Conservation (phyloP, 2,329 filamentous ascomycete genomes). For the Colletotrichum orchidophilum region DNA sequence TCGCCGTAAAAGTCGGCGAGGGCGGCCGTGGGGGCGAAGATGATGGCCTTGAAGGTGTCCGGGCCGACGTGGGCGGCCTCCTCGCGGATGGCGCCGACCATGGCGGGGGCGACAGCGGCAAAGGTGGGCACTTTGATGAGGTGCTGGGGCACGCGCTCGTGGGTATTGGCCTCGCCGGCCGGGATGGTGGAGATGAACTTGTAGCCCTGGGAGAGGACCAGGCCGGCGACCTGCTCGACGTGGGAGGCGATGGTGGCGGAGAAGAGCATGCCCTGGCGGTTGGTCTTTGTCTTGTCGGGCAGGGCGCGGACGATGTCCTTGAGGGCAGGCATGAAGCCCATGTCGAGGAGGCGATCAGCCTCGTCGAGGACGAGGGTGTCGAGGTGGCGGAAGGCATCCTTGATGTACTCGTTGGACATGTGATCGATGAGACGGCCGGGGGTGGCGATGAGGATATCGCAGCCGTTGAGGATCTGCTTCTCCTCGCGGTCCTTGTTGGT, state of each 20-base stretch:
- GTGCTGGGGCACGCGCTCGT: conserved; percentile 79
- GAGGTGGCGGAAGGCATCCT: conserved; percentile 72
- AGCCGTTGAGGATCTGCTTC: conserved; percentile 74
- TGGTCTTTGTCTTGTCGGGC: conserved; percentile 67
- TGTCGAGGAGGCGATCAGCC: conserved; percentile 82
- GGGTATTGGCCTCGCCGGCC: conserved; percentile 79
- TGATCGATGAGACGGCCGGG: conserved; percentile 84
- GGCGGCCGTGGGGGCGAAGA: conserved; percentile 75
- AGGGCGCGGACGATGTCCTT: conserved; percentile 80
- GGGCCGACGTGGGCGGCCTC: conserved; percentile 48
- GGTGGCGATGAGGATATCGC: conserved; percentile 83
- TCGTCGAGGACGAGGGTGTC: conserved; percentile 87
- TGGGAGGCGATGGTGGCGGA: conserved; percentile 85
- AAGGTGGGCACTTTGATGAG: conserved; percentile 75
- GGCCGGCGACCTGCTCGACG: conserved; percentile 77
- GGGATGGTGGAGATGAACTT: conserved; percentile 84
- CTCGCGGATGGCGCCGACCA: conserved; percentile 65
- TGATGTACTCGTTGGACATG: conserved; percentile 75
- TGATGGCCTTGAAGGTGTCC: conserved; percentile 80
- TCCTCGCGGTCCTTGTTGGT: conserved; percentile 79
- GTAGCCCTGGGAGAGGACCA: conserved; percentile 76
- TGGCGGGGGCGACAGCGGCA: conserved; percentile 69
- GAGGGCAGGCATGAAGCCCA: conserved; percentile 84
- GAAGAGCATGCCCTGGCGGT: conserved; percentile 81
- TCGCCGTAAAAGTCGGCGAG: conserved; percentile 61